A percentile compares a stretch with the other conserved stretches of the same genome.
Conservation (phyloP, 2,329 filamentous ascomycete species). For the Kalmusia sp. region DNA sequence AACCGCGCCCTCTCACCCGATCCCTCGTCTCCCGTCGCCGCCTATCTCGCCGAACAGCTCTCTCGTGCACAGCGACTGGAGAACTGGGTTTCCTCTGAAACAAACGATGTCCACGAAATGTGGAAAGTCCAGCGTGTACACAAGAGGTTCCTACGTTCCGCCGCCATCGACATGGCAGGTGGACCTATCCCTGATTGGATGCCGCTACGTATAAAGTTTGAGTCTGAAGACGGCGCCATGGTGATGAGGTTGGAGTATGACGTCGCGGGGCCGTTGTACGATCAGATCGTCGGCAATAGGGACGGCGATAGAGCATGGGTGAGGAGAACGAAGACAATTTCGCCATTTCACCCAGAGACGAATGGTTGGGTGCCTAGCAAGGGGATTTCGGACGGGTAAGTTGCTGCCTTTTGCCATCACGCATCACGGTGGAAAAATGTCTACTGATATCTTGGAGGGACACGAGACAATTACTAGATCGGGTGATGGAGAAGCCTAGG, state of each 20-base stretch:
- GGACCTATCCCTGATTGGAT: conserved; percentile 38
- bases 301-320: conserved; percentile 1
- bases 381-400: conserved; percentile 4
- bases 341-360: background rate
- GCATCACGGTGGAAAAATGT: background rate
- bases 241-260: conserved; percentile 36
- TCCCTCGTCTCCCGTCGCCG: background rate
- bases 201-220: conserved; percentile 33
- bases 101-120: conserved; percentile 29
- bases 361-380: background rate
- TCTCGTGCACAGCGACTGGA: conserved; percentile 30
- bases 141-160: conserved; percentile 27
- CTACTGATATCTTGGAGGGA: background rate
- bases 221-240: conserved; percentile 36
- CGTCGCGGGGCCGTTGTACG: conserved; percentile 4
- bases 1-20: background rate
- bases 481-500: background rate
- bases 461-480: background rate
- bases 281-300: conserved; percentile 15
- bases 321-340: conserved; percentile 6
- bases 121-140: conserved; percentile 31
- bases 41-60: background rate
- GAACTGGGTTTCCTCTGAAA: conserved; percentile 25
- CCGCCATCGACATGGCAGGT: conserved; percentile 32
- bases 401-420: background rate